Evolutionary conservation across 2,329 filamentous ascomycete species (phyloP).

Genomic region (Sporothrix euskadiensis): DNA sequence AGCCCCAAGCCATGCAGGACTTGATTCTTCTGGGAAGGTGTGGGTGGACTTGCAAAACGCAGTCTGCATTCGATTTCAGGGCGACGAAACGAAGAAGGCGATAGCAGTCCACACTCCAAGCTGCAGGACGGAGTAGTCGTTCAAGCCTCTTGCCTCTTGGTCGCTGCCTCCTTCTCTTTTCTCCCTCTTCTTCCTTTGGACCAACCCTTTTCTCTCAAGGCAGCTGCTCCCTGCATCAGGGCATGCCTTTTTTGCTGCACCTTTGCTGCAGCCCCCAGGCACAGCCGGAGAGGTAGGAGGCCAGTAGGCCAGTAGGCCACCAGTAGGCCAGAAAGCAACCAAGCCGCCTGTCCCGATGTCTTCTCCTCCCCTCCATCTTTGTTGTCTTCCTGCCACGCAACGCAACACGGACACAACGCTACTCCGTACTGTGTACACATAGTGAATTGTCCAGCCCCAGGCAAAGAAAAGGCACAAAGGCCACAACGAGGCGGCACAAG

Average conservation of each 20-base stretch:
- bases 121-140: not conserved
- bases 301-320: not conserved
- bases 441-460: constrained; percentile 14
- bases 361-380: not conserved
- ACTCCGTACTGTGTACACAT: too few relatives aligned
- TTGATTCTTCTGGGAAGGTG: not conserved
- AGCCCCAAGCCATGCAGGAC: constrained; percentile 11
- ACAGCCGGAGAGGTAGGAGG: not conserved
- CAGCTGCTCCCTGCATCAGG: constrained; percentile 4
- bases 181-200: not conserved
- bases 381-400: constrained; percentile 1
- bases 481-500: not conserved
- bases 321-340: not conserved
- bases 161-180: not conserved
- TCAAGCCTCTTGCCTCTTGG: not conserved
- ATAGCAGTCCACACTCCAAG: not conserved
- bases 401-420: constrained; percentile 16
- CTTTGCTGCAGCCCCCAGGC: not conserved
- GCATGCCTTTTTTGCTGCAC: not conserved
- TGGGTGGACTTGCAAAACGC: not conserved
- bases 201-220: not conserved
- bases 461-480: not conserved
- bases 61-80: not conserved
- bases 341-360: not conserved
- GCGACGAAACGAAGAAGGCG: not conserved